These are phyloP conservation scores for Datisca glomerata DNA, from an alignment of 306 rosid genomes.

Conservation along the genomic window DNA sequence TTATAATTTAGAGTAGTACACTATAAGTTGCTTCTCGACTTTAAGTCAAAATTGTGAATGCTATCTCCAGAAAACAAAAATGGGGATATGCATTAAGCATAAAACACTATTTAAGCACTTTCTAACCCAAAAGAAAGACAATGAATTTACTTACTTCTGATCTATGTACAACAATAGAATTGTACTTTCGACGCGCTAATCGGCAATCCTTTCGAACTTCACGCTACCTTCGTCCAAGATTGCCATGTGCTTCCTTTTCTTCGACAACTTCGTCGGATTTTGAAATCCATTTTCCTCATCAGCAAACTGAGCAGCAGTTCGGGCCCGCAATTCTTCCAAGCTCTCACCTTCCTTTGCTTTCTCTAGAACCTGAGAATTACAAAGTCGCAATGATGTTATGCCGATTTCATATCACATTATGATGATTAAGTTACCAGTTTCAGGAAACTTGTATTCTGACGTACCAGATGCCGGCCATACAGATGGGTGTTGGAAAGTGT, in stretches of 20 bases:
- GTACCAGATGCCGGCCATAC: constrained; percentile 87
- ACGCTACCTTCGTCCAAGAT: constrained; percentile 41
- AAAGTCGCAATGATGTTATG: neutral
- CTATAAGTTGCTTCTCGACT: no score
- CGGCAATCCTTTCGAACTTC: constrained; percentile 36
- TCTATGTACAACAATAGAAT: neutral
- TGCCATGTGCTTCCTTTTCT: constrained; percentile 54
- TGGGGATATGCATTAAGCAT: constrained; percentile 1
- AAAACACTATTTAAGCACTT: neutral
- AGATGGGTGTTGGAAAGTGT: constrained; percentile 76
- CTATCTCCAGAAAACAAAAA: constrained; percentile 9
- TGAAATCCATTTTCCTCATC: constrained; percentile 37
- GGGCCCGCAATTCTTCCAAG: constrained; percentile 68
- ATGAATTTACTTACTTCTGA: neutral
- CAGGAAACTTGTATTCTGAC: no score
- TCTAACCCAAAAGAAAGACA: constrained; percentile 1
- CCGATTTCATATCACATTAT: no score
- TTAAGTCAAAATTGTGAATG: neutral
- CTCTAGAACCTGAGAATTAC: constrained; percentile 75
- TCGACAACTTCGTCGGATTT: constrained; percentile 33
- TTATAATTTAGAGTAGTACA: no score
- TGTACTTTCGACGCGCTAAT: constrained; percentile 9
- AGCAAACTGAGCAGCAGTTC: constrained; percentile 58
- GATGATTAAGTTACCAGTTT: no score
- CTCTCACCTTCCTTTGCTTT: constrained; percentile 87